Percentiles rank a stretch among this genome's conserved stretches.
These are phyloP conservation scores for Massarina eburnea DNA, from an alignment of 2,329 filamentous ascomycete genomes.

Conservation along the genomic window DNA sequence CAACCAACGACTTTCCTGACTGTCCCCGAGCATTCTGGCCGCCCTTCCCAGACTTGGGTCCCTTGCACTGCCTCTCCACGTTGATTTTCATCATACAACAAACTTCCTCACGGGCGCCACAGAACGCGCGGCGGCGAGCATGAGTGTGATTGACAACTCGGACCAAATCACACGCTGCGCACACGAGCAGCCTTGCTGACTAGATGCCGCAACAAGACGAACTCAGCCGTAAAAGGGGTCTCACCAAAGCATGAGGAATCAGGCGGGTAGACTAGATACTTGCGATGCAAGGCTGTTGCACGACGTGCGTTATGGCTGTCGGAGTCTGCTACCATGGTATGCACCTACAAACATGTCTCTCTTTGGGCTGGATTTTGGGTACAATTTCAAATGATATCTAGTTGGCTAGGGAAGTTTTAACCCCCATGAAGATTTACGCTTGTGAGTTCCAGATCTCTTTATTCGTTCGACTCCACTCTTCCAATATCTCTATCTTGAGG, in stretches of 20 bases:
- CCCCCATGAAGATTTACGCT: too few relatives aligned
- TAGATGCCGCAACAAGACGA: slow-evolving; percentile 13
- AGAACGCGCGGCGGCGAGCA: slow-evolving; percentile 21
- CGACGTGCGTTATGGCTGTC: neutral
- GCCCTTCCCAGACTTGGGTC: slow-evolving; percentile 8
- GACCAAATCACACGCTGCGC: too few relatives aligned
- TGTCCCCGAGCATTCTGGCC: slow-evolving; percentile 20
- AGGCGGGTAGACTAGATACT: too few relatives aligned
- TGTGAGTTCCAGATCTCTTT: too few relatives aligned
- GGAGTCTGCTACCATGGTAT: too few relatives aligned
- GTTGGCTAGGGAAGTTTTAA: too few relatives aligned
- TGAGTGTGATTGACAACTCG: too few relatives aligned
- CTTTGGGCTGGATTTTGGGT: too few relatives aligned
- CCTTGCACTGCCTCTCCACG: slow-evolving; percentile 29
- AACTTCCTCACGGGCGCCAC: slow-evolving; percentile 21
- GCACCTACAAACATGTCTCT: too few relatives aligned
- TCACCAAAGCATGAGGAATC: neutral
- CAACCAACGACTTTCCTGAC: slow-evolving; percentile 15
- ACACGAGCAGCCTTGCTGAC: slow-evolving; percentile 5
- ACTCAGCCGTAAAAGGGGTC: slow-evolving; percentile 25
- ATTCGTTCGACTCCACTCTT: too few relatives aligned
- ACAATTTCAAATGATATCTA: too few relatives aligned
- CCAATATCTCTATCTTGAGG: too few relatives aligned
- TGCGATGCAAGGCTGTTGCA: neutral
- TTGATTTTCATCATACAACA: slow-evolving; percentile 23